Evolutionary conservation across 1,139 yeast species (phyloP).

Genomic region (Yamadazyma dushanensis): DNA sequence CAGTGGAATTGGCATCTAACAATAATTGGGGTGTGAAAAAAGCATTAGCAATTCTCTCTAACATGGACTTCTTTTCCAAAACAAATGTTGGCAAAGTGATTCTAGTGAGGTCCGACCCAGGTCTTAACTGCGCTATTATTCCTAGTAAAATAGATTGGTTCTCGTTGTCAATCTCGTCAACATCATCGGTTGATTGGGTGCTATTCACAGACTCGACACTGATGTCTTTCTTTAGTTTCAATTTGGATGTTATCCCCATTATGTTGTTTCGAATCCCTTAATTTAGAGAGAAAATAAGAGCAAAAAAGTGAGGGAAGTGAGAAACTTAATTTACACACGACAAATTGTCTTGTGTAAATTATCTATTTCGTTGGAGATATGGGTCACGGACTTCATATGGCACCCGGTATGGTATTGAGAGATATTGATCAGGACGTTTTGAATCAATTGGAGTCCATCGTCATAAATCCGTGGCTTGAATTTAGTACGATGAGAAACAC

Average conservation of each 20-base stretch:
- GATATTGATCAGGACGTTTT: too few relatives aligned
- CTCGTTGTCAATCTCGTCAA: conserved; percentile 89
- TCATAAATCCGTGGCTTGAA: too few relatives aligned
- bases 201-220: conserved; percentile 7
- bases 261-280: too few relatives aligned
- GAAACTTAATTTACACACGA: too few relatives aligned
- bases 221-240: conserved; percentile 10
- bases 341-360: too few relatives aligned
- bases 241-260: conserved; percentile 40
- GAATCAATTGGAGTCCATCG: too few relatives aligned
- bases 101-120: conserved; percentile 86
- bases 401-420: too few relatives aligned
- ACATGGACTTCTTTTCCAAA: conserved; percentile 91
- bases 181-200: conserved; percentile 42
- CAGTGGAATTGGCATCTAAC: conserved; percentile 61
- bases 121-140: conserved; percentile 86
- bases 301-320: too few relatives aligned
- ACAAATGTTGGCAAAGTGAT: conserved; percentile 95
- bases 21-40: conserved; percentile 79
- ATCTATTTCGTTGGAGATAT: too few relatives aligned
- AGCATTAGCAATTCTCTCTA: conserved; percentile 90
- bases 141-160: conserved; percentile 84
- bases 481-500: too few relatives aligned
- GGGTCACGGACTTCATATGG: too few relatives aligned
- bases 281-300: too few relatives aligned